Base-by-base conservation (phyloP, 2,329 filamentous ascomycete genomes). In the Monosporascus sp. region DNA sequence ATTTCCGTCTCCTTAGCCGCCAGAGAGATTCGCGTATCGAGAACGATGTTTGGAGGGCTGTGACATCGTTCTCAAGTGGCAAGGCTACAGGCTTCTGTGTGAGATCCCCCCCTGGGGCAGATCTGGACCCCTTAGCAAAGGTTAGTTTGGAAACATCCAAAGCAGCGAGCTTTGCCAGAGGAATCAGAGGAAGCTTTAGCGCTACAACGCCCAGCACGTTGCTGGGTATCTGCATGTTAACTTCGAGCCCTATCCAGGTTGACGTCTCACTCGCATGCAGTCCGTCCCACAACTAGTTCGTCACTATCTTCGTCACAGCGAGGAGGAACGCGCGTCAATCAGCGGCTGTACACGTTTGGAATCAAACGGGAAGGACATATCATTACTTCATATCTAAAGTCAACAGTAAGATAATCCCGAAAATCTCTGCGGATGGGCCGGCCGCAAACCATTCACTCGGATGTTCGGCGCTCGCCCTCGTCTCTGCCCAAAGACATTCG, bases 31-130 rank as follows among this genome's bases (percentile, higher is more conserved):
- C 87, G 64, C 82, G 77, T 5, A 90, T 86, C 61, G 88, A 91
- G 71, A 91, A 89, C 1, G 91, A 96, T 17, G 85, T 91, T 71
- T 95, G 83, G 52, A 97, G 78, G 31, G 80, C 80, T 49, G 90
- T 83, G 65, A 97, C 83, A 58, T 87, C 43, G n/a, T 46, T n/a
- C 43, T 46, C 43, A n/a, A n/a, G 9, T 3, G 24, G 14, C 11
- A 44, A 27, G 20, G 20, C 22, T 19, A 24, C 11, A 17, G 8
- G 22, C 43, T 46, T 46, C 43, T 46, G 8, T 16, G n/a, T 27
- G 22, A 27, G 43, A 3, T 2, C 20, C 24, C 43, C 11, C 2
- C 22, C 17, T 16, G 19, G 19, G 16, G 22, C 11, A 20, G 19
- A 19, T 20, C 22, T 14, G 40, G 40, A 20, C 11, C 5, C 22